These are phyloP conservation scores for Pneumocystis wakefieldiae DNA, from an alignment of 1,139 yeast species.

Conservation along the genomic window DNA sequence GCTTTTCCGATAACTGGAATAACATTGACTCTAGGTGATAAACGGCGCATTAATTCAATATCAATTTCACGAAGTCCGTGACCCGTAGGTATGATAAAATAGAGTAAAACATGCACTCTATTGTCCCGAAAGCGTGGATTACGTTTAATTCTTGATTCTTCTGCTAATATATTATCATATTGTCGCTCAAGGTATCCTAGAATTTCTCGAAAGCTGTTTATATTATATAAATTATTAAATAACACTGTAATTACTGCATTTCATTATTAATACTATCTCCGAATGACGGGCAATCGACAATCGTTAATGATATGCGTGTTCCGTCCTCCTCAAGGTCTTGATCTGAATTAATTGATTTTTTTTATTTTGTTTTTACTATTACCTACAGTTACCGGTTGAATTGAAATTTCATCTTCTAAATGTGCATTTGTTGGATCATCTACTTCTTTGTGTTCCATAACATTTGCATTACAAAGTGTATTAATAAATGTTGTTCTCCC, in stretches of 20 bases:
- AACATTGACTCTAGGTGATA: slow-evolving; percentile 70
- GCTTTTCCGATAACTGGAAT: slow-evolving; percentile 80
- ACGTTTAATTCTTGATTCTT: slow-evolving; percentile 80
- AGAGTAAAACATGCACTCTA: slow-evolving; percentile 56
- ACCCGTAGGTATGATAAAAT: slow-evolving; percentile 60
- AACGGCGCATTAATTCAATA: slow-evolving; percentile 58
- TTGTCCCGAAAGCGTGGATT: slow-evolving; percentile 62
- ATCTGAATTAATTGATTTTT: not conserved
- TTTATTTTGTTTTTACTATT: slow-evolving; percentile 5
- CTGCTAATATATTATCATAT: slow-evolving; percentile 80
- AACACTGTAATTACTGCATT: slow-evolving; percentile 10
- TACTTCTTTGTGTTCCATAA: slow-evolving; percentile 29
- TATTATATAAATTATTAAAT: not conserved
- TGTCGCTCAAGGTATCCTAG: slow-evolving; percentile 70
- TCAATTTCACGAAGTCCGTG: slow-evolving; percentile 64
- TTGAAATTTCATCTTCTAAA: slow-evolving; percentile 34
- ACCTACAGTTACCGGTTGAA: slow-evolving; percentile 33
- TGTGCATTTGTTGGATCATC: slow-evolving; percentile 32
- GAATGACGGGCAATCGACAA: slow-evolving; percentile 86
- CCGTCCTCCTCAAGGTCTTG: slow-evolving; percentile 30
- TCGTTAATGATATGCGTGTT: slow-evolving; percentile 68
- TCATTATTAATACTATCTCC: slow-evolving; percentile 78
- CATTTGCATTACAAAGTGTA: slow-evolving; percentile 77
- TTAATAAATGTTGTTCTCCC: slow-evolving; percentile 78
- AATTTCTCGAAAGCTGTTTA: slow-evolving; percentile 44